A percentile compares a stretch with the other conserved stretches of the same genome.
Evolutionary conservation across 495 filamentous ascomycete species (phyloP).

Genomic region (Penicillium subrubescens): DNA sequence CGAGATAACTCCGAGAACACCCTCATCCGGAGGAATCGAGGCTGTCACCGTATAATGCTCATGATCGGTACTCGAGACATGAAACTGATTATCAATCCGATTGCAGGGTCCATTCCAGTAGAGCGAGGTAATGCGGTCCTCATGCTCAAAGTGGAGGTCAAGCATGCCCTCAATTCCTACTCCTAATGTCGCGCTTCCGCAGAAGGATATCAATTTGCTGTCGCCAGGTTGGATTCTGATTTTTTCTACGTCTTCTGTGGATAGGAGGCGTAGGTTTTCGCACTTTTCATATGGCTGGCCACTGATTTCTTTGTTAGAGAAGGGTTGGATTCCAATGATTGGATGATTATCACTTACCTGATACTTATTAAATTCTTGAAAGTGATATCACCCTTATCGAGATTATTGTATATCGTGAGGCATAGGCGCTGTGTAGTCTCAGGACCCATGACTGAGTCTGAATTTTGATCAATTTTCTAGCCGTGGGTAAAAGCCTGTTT

Average conservation of each 20-base stretch:
- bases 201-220: slow-evolving; percentile 10
- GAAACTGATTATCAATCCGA: slow-evolving; percentile 8
- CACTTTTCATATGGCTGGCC: slow-evolving; percentile 11
- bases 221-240: slow-evolving; percentile 10
- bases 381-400: neutral
- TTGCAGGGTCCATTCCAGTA: slow-evolving; percentile 17
- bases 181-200: slow-evolving; percentile 7
- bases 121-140: slow-evolving; percentile 6
- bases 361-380: neutral
- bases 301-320: neutral
- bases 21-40: slow-evolving; percentile 9
- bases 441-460: neutral
- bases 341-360: neutral
- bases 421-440: neutral
- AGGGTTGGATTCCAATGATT: neutral
- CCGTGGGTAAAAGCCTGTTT: neutral
- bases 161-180: slow-evolving; percentile 15
- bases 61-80: slow-evolving; percentile 8
- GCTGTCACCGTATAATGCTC: neutral
- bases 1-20: slow-evolving; percentile 12
- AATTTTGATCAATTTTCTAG: neutral
- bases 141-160: neutral
- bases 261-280: neutral
- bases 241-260: slow-evolving; percentile 9
- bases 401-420: neutral